Evolutionary conservation across 1,139 yeast genomes (phyloP), one percentile per base, ranked within the genome.

Genomic region (Debaryomycetaceae sp.): DNA sequence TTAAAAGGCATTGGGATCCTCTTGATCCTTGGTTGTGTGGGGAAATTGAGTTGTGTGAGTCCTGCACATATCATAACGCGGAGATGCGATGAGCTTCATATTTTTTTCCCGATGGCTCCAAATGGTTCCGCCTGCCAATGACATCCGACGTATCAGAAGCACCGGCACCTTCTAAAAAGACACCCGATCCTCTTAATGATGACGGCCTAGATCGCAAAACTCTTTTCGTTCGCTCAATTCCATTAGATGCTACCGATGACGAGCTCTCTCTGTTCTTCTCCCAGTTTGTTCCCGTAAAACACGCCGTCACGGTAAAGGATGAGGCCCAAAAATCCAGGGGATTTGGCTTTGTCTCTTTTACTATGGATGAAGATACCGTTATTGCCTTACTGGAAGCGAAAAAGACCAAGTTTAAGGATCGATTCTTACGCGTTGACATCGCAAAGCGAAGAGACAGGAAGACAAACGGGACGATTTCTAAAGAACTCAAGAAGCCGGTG

Each of bases 341-440:
- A 2, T 92, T 86, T 54, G 99, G 98, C 5, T 92, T 92, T 53
- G 98, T 86, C 13, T 79, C 94, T 27, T 90, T 92, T 52, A 74
- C 83, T 3, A 60, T 72, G 34, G 87, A 83, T 37, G 95, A 83
- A 29, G 98, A 92, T 50, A 82, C 96, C 0, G 53, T 71, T 27
- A 62, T 70, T 24, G 97, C 97, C 0, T 61, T 86, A 37, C 73
- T 65, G 10, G 73, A 76, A 38, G 61, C 87, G n/a, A 67, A 73
- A 45, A 78, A 69, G 47, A 47, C 62, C 28, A 81, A 78, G 45
- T 73, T 90, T 41, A 66, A 80, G 35, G 76, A 72, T 23, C 69
- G 78, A 38, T 45, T 73, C 12, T 65, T 90, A 35, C 68, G 85
- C 48, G 79, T 87, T 14, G 97, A 90, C 45, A 60, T 82, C 37